Evolutionary conservation across 176 grass and related monocot genomes (phyloP), one percentile per base, ranked within the genome.

Genomic region (Dendrocalamus sinicus): DNA sequence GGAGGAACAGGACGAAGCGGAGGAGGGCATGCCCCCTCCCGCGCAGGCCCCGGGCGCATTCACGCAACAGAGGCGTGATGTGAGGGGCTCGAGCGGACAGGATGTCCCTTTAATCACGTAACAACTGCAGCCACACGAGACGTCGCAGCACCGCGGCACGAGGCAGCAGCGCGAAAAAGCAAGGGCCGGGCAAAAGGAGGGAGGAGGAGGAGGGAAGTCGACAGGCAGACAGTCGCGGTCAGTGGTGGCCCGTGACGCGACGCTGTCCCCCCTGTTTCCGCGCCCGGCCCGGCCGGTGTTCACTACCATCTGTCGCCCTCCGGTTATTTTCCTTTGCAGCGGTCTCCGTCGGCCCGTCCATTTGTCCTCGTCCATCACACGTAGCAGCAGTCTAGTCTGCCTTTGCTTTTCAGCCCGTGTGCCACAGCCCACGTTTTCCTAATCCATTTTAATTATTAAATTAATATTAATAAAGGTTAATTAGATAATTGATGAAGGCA

Each of bases 171-270:
- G 75, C 40, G 9, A 12, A 5, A 57, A 58, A 73, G 70, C 53
- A 37, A 70, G 35, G 37, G 35, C 7, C 22, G 9, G 23, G 2
- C 0, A 39, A 52, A 39, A n/a, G 57, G 43, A 44, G 3, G 4
- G 8, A 20, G 1, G 8, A 4, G 3, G 30, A 32, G 30, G 30
- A 2, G 0, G 40, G 71, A 46, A 59, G 13, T 40, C 50, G 73
- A 88, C 79, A 76, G 73, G 52, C 63, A 23, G 72, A 77, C 65
- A 22, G 64, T 88, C 80, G 64, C 64, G 40, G 22, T 70, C 86
- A 45, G 73, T 61, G 77, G 79, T 88, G 86, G 79, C 86, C 86
- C 72, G 86, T 71, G 63, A 70, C 72, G 52, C 60, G 79, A 82
- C 51, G 61, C 37, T 50, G 85, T 71, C 30, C 81, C 79, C 51